Base-by-base conservation (phyloP, 179 eudicot genomes). In the Nepenthes alata region DNA sequence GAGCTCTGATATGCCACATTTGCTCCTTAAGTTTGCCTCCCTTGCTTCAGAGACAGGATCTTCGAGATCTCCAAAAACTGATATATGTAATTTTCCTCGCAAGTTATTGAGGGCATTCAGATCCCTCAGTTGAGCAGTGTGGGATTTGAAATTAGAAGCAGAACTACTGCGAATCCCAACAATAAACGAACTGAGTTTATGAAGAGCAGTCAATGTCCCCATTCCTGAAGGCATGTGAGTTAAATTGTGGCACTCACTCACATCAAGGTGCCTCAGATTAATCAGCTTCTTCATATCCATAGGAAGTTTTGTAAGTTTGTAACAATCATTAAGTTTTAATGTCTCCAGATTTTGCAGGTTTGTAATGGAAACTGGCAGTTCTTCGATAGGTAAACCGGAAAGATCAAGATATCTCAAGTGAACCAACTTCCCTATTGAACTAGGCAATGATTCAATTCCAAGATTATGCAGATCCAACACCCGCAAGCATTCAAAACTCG, bases 321-420 rank as follows among this genome's bases (percentile, higher is more conserved):
- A 2, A 44, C 78, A 72, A 35, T 3, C 2, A 8, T 11, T 1
- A 13, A 69, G 59, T 12, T 50, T 34, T 9, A 72, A 57, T 1
- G 76, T 69, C 25, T 65, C 68, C 55, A 76, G 11, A 65, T 72
- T 76, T 14, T 49, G 51, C 6, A 72, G 47, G 37, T 66, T 59
- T 34, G 52, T 15, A 10, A 69, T 68, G 2, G 80, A 74, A 14
- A 45, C 10, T 1, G 78, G 74, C 2, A 74, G 67, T 4, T 2
- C 8, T 13, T 57, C 10, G 7, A 65, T 11, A 0, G 14, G 10
- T 8, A 0, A 57, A 2, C 7, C 13, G 15, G 60, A 58, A 25
- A 74, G 53, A 37, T 62, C 53, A 6, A 70, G 71, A 55, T 57
- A 65, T 39, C 78, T 61, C 16, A 57, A 66, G 49, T 57, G 78